Conservation (phyloP, 2,329 filamentous ascomycete genomes). For the Achaetomium macrosporum region DNA sequence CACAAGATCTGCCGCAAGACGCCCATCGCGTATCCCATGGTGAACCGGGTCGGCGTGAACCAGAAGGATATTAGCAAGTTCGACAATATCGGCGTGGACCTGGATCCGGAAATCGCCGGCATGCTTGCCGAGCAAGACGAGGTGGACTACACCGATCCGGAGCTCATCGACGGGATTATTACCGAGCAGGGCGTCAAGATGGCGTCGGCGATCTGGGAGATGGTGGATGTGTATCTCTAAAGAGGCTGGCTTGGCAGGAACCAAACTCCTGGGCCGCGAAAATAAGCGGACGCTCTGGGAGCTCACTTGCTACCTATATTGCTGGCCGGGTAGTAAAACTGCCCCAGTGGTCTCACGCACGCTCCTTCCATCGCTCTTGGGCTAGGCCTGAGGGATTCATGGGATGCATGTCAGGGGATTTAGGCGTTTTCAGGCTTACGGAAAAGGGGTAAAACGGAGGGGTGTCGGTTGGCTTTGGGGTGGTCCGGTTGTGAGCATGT, state of each 20-base stretch:
- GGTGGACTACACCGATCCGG: conserved; percentile 69
- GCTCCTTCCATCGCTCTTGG: too few species aligned
- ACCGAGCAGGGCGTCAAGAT: conserved; percentile 69
- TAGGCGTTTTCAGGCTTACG: neutral
- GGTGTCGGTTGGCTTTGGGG: neutral
- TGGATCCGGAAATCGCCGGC: conserved; percentile 32
- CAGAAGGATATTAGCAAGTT: conserved; percentile 48
- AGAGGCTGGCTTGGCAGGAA: too few species aligned
- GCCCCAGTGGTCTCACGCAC: too few species aligned
- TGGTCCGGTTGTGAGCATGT: too few species aligned
- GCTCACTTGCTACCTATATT: too few species aligned
- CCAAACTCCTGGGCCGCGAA: too few species aligned
- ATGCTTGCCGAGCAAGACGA: conserved; percentile 41
- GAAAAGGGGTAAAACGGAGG: neutral
- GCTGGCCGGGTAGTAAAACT: too few species aligned
- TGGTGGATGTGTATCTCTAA: conserved; percentile 23
- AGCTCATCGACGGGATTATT: conserved; percentile 65
- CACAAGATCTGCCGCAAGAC: conserved; percentile 94
- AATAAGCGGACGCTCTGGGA: too few species aligned
- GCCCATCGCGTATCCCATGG: conserved; percentile 72
- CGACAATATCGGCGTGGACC: conserved; percentile 19
- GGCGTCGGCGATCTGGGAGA: conserved; percentile 36
- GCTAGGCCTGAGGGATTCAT: too few species aligned
- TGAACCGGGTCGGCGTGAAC: conserved; percentile 57
- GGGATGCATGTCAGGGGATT: neutral